A percentile compares a stretch with the other conserved stretches of the same genome.
Conservation (phyloP, 169 alveolate genomes). For the Plasmodium reichenowi region DNA sequence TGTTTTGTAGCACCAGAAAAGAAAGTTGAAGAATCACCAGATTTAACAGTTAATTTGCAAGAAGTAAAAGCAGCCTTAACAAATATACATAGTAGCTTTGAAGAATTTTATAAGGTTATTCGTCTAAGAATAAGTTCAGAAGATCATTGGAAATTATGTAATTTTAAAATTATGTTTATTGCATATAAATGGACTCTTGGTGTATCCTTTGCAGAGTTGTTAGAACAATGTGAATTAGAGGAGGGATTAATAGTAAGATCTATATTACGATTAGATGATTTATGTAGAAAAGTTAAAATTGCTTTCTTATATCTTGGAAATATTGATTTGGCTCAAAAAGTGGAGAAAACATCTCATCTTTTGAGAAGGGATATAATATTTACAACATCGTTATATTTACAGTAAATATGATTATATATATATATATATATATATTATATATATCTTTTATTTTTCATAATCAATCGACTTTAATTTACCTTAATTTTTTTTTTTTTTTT, state of each 20-base stretch:
- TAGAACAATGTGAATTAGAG: constrained; percentile 85
- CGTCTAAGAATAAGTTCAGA: constrained; percentile 80
- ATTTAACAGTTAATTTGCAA: constrained; percentile 85
- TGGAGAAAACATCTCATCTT: constrained; percentile 87
- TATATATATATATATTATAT: background rate
- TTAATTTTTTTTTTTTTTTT: background rate
- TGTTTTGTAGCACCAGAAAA: constrained; percentile 85
- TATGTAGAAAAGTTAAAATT: constrained; percentile 87
- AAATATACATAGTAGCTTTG: constrained; percentile 79
- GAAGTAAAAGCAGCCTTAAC: constrained; percentile 83
- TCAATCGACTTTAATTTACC: background rate
- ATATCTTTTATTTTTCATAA: background rate
- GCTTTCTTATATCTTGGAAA: constrained; percentile 94
- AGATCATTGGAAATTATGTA: constrained; percentile 82
- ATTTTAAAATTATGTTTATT: constrained; percentile 66
- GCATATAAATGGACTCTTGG: constrained; percentile 87
- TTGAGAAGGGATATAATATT: constrained; percentile 95
- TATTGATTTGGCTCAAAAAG: constrained; percentile 84
- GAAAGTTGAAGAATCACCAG: constrained; percentile 86
- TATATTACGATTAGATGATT: constrained; percentile 92
- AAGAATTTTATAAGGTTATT: constrained; percentile 75
- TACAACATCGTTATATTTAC: constrained; percentile 93
- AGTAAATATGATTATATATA: constrained; percentile 22
- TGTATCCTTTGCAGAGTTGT: constrained; percentile 83
- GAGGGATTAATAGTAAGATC: constrained; percentile 96